Evolutionary conservation across 2,329 filamentous ascomycete genomes (phyloP).

Genomic region (Paecilomyces formosus): DNA sequence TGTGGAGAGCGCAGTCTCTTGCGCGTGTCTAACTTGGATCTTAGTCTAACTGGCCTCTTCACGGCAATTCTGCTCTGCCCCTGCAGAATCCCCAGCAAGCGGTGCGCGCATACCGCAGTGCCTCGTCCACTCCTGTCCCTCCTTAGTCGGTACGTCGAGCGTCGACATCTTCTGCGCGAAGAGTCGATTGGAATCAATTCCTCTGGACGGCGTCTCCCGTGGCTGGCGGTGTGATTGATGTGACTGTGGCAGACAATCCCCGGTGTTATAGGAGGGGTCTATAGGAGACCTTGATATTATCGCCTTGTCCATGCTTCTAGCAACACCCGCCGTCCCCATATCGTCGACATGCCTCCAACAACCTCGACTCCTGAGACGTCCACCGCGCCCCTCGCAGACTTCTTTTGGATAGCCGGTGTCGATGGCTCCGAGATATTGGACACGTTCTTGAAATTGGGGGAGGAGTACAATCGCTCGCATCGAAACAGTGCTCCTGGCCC

Average conservation of each 20-base stretch:
- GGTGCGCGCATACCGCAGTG: neutral
- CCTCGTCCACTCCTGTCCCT: neutral
- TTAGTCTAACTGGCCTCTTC: neutral
- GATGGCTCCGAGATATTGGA: conserved; percentile 41
- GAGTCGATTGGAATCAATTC: neutral
- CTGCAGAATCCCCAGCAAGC: neutral
- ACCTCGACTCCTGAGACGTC: conserved; percentile 31
- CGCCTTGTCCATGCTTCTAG: conserved; percentile 11
- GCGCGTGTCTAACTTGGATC: neutral
- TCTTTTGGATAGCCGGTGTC: conserved; percentile 55
- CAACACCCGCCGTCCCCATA: conserved; percentile 9
- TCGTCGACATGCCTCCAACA: conserved; percentile 24
- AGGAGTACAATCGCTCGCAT: conserved; percentile 31
- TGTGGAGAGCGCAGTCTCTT: neutral
- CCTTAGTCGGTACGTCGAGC: neutral
- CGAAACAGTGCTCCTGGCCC: conserved; percentile 26
- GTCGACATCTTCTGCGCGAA: neutral
- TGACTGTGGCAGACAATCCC: neutral
- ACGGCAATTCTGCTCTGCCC: neutral
- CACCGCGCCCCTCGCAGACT: conserved; percentile 54
- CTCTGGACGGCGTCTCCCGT: neutral
- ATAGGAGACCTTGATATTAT: conserved; percentile 5
- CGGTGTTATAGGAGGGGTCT: neutral
- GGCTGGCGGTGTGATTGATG: neutral
- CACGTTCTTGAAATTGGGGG: conserved; percentile 33